Conservation (phyloP, 345 rosid species). For the Clausena lansium region DNA sequence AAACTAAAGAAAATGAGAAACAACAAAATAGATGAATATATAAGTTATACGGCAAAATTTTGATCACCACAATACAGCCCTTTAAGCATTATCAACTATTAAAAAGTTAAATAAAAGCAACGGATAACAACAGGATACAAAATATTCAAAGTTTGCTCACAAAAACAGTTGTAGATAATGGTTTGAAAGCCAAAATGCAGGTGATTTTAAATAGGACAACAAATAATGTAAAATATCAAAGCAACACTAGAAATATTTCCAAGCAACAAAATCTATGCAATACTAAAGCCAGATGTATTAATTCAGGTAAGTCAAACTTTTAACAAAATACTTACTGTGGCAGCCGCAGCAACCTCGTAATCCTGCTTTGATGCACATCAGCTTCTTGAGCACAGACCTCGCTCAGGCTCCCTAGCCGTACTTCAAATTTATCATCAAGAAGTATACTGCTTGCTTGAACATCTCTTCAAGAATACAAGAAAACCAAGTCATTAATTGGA, state of each 20-base stretch:
- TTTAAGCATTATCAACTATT: background rate
- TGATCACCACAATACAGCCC: background rate
- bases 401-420: slow-evolving; percentile 87
- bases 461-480: slow-evolving; percentile 55
- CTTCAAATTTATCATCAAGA: slow-evolving; percentile 98
- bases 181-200: background rate
- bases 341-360: slow-evolving; percentile 79
- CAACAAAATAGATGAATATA: background rate
- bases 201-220: background rate
- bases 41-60: background rate
- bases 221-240: background rate
- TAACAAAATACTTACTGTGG: slow-evolving; percentile 70
- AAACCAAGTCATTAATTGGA: slow-evolving; percentile 24
- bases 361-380: slow-evolving; percentile 82
- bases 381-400: slow-evolving; percentile 86
- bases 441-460: slow-evolving; percentile 99
- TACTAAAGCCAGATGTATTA: background rate
- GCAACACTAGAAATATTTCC: background rate
- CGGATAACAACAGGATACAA: background rate
- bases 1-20: background rate
- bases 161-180: background rate
- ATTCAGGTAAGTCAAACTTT: background rate
- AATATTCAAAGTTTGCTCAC: background rate
- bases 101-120: background rate
- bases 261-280: background rate